phyloP scores from a whole-genome alignment of 2,329 filamentous ascomycete species.

The Endocalyx cinctus region DNA sequence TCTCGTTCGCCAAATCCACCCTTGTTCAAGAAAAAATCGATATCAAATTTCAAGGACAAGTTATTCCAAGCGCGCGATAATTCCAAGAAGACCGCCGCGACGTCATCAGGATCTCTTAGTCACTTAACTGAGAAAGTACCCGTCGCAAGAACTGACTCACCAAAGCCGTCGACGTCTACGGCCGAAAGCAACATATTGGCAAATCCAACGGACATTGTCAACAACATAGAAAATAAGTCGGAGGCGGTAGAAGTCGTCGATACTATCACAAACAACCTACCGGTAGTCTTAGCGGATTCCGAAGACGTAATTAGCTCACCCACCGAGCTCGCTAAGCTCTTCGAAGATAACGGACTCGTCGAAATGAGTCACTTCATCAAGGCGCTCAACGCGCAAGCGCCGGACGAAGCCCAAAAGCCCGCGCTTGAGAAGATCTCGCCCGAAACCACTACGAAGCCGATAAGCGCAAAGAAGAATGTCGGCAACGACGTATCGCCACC shows the following conservation, averaged over 20 bases:
- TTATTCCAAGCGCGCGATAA: neutral
- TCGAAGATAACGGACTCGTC: slow-evolving; percentile 19
- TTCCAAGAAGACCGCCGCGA: neutral
- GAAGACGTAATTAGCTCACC: slow-evolving; percentile 15
- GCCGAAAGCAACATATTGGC: no score
- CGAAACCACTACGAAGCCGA: neutral
- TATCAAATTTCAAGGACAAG: slow-evolving; percentile 8
- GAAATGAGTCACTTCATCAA: slow-evolving; percentile 26
- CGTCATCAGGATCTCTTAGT: neutral
- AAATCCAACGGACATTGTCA: no score
- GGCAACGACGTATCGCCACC: neutral
- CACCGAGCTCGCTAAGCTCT: slow-evolving; percentile 21
- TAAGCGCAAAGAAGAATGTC: neutral
- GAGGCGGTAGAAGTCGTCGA: slow-evolving; percentile 7
- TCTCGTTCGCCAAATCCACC: no score
- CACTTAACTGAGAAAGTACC: neutral
- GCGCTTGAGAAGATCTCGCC: no score
- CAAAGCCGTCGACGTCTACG: no score
- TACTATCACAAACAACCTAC: slow-evolving; percentile 3
- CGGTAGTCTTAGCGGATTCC: slow-evolving; percentile 6
- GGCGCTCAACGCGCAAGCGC: slow-evolving; percentile 13
- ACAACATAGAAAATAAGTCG: no score
- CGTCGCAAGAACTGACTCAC: no score
- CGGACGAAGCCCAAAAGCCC: slow-evolving; percentile 6
- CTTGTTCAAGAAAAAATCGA: slow-evolving; percentile 9